phyloP scores from a whole-genome alignment of 2,329 filamentous ascomycete genomes.

The Cephalotrichum gorgonifer region DNA sequence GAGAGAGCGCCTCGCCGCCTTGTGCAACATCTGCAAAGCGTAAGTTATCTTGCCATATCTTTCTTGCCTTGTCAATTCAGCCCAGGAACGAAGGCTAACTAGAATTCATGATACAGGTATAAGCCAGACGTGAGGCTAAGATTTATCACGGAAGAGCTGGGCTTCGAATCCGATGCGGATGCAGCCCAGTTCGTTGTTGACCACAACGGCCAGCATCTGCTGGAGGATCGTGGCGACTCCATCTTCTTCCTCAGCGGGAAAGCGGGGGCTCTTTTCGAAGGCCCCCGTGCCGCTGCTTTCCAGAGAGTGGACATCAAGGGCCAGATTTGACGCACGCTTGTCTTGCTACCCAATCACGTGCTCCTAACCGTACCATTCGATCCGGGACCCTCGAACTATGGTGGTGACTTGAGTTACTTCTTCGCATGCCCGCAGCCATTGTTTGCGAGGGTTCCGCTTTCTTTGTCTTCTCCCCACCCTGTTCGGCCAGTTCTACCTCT shows the following conservation, averaged over 20 bases:
- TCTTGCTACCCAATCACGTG: not conserved
- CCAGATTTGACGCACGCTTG: conserved; percentile 57
- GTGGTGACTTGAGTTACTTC: not conserved
- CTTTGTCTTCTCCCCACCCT: not conserved
- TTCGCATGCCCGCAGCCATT: not conserved
- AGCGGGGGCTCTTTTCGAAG: conserved; percentile 63
- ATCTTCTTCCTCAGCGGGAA: conserved; percentile 67
- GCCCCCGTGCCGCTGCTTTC: conserved; percentile 63
- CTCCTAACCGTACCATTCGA: not conserved
- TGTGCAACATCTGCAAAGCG: conserved; percentile 92
- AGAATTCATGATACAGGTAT: conserved; percentile 53
- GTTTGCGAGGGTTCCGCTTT: not conserved
- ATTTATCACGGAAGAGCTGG: conserved; percentile 91
- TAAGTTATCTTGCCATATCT: conserved; percentile 49
- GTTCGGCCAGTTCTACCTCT: not conserved
- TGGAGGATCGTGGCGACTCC: conserved; percentile 66
- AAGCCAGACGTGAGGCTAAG: conserved; percentile 82
- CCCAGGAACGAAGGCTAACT: conserved; percentile 30
- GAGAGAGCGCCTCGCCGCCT: conserved; percentile 80
- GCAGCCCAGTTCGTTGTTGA: conserved; percentile 85
- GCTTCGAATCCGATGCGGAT: conserved; percentile 86
- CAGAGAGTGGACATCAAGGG: conserved; percentile 92
- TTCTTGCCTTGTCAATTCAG: not conserved
- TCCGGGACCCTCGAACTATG: not conserved
- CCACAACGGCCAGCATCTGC: conserved; percentile 61